Evolutionary conservation across 768 basidiomycete species (phyloP), one percentile per base, ranked within the genome.

Genomic region (Lactarius indigo): DNA sequence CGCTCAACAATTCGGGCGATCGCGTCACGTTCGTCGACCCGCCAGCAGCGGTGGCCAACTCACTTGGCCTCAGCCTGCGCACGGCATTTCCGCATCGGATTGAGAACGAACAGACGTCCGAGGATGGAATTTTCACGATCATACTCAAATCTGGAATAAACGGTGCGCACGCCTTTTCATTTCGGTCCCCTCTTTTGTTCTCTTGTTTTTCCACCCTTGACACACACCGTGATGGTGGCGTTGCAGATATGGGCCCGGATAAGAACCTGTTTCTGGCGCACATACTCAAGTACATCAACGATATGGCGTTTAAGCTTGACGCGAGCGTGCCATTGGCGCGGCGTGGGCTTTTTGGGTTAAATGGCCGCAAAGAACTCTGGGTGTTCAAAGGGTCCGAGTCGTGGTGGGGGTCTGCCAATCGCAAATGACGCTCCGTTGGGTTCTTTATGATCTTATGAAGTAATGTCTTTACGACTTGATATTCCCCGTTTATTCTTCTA

Each of bases 251-350:
- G 63, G 68, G 65, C 23, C 75, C 84, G 28, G 82, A 86, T 69
- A 82, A 83, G 35, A 77, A 82, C 47, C 74, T 84, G 23, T 87
- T 90, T 72, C 77, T 85, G 41, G 85, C 87, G 72, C 84, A 87
- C 70, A 79, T 88, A 26, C 77, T 91, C 28, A 85, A 85, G 69
- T 83, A 84, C 67, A 79, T 91, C 68, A 80, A 77, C 69, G 75
- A 77, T 26, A 76, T 85, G 63, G 84, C 86, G 13, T 92, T 83
- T 74, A 80, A 82, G 57, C 82, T 92, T 17, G 85, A 88, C 69
- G 87, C 88, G 2, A 83, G 87, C 26, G 75, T 92, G n/a, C 84
- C 86, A 0, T 81, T 92, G 72, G 85, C 80, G 1, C 72, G 76
- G 6, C 64, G 72, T 13, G 78, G 78, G 5, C 68, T 79, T 33